These are phyloP conservation scores for Musa acuminata DNA, from an alignment of 176 grass and related monocot species.

Conservation along the genomic window DNA sequence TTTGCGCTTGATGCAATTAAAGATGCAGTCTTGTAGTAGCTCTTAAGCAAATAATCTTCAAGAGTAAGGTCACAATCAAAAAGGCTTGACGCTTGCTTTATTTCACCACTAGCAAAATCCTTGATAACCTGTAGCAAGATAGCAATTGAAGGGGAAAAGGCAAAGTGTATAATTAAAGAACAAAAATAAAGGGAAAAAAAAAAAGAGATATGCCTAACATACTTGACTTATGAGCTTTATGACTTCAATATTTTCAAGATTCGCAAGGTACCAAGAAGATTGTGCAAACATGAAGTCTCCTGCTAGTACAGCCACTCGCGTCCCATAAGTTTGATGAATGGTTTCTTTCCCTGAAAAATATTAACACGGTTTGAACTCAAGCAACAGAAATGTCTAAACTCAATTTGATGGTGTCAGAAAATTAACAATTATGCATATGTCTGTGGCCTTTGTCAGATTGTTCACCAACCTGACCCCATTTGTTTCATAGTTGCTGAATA, in stretches of 20 bases:
- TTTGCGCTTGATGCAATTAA: conserved; percentile 81
- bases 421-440: not conserved
- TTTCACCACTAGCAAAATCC: conserved; percentile 92
- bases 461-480: too few species aligned
- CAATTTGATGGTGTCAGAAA: not conserved
- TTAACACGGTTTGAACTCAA: not conserved
- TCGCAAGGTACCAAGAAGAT: conserved; percentile 94
- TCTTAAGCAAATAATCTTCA: conserved; percentile 89
- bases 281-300: conserved; percentile 98
- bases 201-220: conserved; percentile 6
- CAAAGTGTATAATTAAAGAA: not conserved
- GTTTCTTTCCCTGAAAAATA: conserved; percentile 66
- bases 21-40: conserved; percentile 91
- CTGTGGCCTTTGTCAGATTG: too few species aligned
- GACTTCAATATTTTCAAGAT: conserved; percentile 89
- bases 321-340: conserved; percentile 79
- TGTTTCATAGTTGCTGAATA: too few species aligned
- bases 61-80: conserved; percentile 71
- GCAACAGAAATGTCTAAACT: not conserved
- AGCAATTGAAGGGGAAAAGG: not conserved
- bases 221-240: conserved; percentile 98
- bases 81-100: conserved; percentile 77
- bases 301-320: conserved; percentile 74
- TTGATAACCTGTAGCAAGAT: conserved; percentile 66
- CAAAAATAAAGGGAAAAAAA: not conserved